These are phyloP conservation scores for Posidonia oceanica DNA, from an alignment of 116 monocot genomes.

Conservation along the genomic window DNA sequence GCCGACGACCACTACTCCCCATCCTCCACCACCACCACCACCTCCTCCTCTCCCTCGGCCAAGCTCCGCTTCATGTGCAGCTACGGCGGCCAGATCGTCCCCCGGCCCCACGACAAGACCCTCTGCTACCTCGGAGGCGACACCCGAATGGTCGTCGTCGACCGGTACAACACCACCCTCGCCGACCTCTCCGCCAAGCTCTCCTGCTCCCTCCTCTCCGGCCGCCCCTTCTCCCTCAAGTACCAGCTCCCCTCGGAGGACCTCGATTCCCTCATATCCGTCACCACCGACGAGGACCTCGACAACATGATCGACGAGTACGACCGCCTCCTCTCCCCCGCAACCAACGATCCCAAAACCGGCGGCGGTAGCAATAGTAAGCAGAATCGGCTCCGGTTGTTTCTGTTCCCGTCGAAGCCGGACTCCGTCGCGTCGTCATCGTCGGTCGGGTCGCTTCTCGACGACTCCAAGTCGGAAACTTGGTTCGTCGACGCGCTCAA, in stretches of 20 bases:
- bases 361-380: not conserved
- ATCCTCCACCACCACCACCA: constrained; percentile 28
- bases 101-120: constrained; percentile 63
- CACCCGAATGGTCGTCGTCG: constrained; percentile 60
- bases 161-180: constrained; percentile 33
- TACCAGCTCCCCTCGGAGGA: constrained; percentile 78
- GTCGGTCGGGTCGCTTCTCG: constrained; percentile 38
- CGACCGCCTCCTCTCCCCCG: constrained; percentile 22
- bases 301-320: constrained; percentile 81
- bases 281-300: constrained; percentile 70
- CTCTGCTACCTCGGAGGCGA: constrained; percentile 84
- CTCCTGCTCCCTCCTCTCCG: constrained; percentile 29
- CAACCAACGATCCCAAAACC: too few relatives aligned
- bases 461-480: constrained; percentile 48
- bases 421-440: constrained; percentile 6
- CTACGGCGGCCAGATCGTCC: constrained; percentile 75
- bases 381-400: constrained; percentile 33
- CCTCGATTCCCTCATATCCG: constrained; percentile 69
- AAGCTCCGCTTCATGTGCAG: constrained; percentile 77
- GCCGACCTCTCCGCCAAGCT: constrained; percentile 33
- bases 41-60: not conserved
- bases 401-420: constrained; percentile 39
- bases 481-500: constrained; percentile 94
- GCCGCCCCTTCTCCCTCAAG: constrained; percentile 40
- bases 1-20: too few relatives aligned